Evolutionary conservation across 2,329 filamentous ascomycete species (phyloP), one percentile per base, ranked within the genome.

Genomic region (Clonostachys rhizophaga): DNA sequence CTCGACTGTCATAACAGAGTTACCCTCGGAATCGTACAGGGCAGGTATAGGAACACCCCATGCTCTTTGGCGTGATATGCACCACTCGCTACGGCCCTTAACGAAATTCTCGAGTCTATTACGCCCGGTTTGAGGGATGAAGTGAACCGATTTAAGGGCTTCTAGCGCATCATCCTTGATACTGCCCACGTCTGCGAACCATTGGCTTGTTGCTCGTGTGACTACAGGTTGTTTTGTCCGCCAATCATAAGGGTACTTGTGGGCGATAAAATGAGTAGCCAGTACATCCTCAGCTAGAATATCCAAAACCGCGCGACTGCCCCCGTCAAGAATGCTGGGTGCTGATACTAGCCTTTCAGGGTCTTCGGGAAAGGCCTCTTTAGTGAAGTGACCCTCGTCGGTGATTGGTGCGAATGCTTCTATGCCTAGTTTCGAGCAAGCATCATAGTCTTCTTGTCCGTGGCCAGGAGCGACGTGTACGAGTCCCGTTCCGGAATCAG

Each of bases 241-340:
- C 94, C 94, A 99, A 67, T 99, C 94, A 56, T 97, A 96, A 0
- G 94, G 94, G 62, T 97, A 97, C 65, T 96, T 97, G 73, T 99
- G 94, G 45, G 76, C 77, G 61, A 92, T 86, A 48, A 75, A 75
- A 55, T 95, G 86, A 5, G 78, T 79, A 37, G 78, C 76, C 39
- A 96, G 69, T 5, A 97, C 78, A 50, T 83, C 71, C 0, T 76
- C 70, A 24, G 74, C 69, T 3, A 96, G 72, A 44, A 94, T 72
- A 2, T 84, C 73, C 34, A 97, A 65, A 1, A 96, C 84, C 5
- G 79, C 78, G 44, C 76, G 69, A 35, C 83, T 83, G 39, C 91
- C 91, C 9, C 83, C 80, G 16, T 79, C 78, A 34, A 91, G 74
- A 9, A 95, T 90, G 0, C 81, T 74, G 41, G 89, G 79, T 1